These are phyloP conservation scores for Leishmania tropica DNA, from an alignment of 208 protist species.

Conservation along the genomic window DNA sequence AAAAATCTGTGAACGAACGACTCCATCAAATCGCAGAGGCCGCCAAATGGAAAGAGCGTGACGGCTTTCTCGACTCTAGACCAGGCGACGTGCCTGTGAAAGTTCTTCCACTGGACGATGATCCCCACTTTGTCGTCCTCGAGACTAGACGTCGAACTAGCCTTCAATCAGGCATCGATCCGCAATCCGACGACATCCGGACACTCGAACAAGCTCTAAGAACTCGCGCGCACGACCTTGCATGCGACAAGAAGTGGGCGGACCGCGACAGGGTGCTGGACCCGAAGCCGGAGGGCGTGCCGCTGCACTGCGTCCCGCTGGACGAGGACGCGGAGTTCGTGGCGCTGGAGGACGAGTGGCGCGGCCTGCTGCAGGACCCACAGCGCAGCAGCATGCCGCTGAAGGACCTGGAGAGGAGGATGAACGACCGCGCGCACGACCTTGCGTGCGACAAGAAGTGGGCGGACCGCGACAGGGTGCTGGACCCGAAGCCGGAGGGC, in stretches of 20 bases:
- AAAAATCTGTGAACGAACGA: constrained; percentile 36
- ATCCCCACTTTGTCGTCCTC: too few species aligned
- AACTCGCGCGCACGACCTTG: constrained; percentile 47
- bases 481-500: constrained; percentile 46
- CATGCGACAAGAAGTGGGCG: constrained; percentile 34
- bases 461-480: constrained; percentile 35
- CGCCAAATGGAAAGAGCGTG: constrained; percentile 32
- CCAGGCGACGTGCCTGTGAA: constrained; percentile 33
- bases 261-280: constrained; percentile 45
- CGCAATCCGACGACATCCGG: not conserved
- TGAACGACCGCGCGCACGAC: constrained; percentile 47
- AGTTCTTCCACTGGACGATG: too few species aligned
- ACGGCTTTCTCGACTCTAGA: constrained; percentile 36
- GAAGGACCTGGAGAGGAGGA: constrained; percentile 35
- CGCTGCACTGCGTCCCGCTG: constrained; percentile 35
- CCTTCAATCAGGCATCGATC: constrained; percentile 4
- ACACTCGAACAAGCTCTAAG: constrained; percentile 49
- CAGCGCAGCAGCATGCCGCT: not conserved
- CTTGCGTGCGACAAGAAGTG: constrained; percentile 46
- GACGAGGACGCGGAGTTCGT: constrained; percentile 43
- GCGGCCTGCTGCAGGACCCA: constrained; percentile 7
- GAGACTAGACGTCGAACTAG: too few species aligned
- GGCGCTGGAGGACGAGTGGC: constrained; percentile 30
- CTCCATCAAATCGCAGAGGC: constrained; percentile 33
- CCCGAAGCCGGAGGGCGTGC: constrained; percentile 49